phyloP scores from a whole-genome alignment of 2,329 filamentous ascomycete species.

The Ophiosphaerella narmari region DNA sequence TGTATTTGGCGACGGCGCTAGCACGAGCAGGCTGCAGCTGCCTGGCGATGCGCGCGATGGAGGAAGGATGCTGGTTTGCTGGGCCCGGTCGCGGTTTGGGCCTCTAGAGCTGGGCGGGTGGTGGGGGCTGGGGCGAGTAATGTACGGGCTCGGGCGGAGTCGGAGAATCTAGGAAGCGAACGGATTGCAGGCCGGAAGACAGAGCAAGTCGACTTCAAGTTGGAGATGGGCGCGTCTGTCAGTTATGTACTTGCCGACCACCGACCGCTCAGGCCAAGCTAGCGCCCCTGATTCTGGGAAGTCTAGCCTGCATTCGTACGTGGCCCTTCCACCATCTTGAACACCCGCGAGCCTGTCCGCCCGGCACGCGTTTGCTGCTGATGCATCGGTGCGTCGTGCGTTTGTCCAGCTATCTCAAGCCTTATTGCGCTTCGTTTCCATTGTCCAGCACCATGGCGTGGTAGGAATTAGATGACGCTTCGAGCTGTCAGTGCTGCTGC shows the following conservation, averaged over 20 bases:
- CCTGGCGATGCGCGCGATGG: conserved; percentile 16
- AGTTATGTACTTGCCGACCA: conserved; percentile 10
- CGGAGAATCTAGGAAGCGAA: conserved; percentile 29
- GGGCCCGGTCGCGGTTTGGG: conserved; percentile 21
- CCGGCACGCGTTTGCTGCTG: no score
- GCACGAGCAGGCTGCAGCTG: conserved; percentile 21
- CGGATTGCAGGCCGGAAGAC: conserved; percentile 19
- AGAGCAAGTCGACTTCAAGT: conserved; percentile 3
- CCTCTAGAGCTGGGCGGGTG: conserved; percentile 8
- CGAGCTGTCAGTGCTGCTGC: not conserved
- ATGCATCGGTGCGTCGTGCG: no score
- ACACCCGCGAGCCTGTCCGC: no score
- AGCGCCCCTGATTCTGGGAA: conserved; percentile 18
- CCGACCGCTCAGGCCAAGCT: conserved; percentile 31
- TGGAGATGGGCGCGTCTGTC: not conserved
- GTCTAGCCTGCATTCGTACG: conserved; percentile 28
- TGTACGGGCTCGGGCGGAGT: conserved; percentile 17
- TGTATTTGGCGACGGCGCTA: conserved; percentile 25
- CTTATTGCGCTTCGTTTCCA: no score
- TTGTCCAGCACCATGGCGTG: no score
- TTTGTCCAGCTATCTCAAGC: no score
- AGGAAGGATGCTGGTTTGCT: conserved; percentile 13
- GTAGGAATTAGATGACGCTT: not conserved
- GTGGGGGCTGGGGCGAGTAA: conserved; percentile 29
- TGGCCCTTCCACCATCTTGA: not conserved